phyloP scores from a whole-genome alignment of 192 early-diverging fungal genomes.

The Backusella liffmaniae region DNA sequence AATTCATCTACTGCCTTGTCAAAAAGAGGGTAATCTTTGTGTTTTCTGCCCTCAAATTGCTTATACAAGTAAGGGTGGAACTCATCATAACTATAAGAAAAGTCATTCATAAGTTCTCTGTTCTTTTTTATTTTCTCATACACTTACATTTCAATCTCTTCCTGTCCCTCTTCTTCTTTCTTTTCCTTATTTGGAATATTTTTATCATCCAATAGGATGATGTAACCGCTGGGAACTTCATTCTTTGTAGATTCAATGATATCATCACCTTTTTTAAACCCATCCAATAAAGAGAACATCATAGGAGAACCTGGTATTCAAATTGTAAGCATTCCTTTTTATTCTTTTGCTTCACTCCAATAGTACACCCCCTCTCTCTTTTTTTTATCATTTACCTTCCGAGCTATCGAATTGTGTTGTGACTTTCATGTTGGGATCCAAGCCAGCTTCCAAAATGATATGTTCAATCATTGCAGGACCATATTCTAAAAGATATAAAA shows the following conservation, averaged over 20 bases:
- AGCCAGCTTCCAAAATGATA: slow-evolving; percentile 60
- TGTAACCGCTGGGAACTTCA: slow-evolving; percentile 58
- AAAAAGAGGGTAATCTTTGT: slow-evolving; percentile 75
- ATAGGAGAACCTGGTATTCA: slow-evolving; percentile 45
- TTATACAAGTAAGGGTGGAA: slow-evolving; percentile 73
- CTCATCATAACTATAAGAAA: slow-evolving; percentile 53
- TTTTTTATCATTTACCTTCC: slow-evolving; percentile 31
- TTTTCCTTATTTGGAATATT: slow-evolving; percentile 38
- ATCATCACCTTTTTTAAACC: slow-evolving; percentile 71
- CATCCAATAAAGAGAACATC: slow-evolving; percentile 56
- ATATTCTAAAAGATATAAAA: slow-evolving; percentile 50
- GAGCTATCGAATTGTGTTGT: slow-evolving; percentile 59
- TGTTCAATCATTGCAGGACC: slow-evolving; percentile 91
- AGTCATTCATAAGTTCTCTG: not conserved
- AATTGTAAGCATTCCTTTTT: not conserved
- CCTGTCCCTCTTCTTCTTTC: slow-evolving; percentile 36
- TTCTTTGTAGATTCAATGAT: slow-evolving; percentile 58
- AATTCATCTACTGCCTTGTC: slow-evolving; percentile 88
- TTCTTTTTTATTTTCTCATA: slow-evolving; percentile 13
- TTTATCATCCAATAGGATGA: slow-evolving; percentile 50
- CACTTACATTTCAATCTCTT: slow-evolving; percentile 30
- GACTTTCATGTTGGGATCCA: slow-evolving; percentile 63
- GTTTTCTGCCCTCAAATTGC: slow-evolving; percentile 49
- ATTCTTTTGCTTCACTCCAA: too few relatives aligned
- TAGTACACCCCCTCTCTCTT: too few relatives aligned